These are phyloP conservation scores for Lobosporangium transversale DNA, from an alignment of 192 early-diverging fungal species.

Conservation along the genomic window DNA sequence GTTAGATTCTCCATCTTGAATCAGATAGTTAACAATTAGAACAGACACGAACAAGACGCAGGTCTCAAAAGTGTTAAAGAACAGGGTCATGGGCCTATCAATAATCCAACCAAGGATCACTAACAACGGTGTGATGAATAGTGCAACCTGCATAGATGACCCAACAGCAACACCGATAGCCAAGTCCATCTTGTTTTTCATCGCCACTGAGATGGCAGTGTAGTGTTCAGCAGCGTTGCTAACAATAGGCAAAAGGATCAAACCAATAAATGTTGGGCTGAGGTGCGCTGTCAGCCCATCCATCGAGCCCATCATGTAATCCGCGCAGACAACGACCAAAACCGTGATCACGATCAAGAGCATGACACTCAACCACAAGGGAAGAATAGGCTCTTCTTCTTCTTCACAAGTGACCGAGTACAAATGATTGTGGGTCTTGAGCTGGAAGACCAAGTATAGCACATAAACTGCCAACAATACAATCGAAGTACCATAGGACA, in stretches of 20 bases:
- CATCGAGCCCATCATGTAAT: constrained; percentile 83
- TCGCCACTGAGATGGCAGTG: constrained; percentile 83
- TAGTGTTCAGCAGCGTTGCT: constrained; percentile 84
- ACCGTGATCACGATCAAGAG: constrained; percentile 71
- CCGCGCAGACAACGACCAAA: constrained; percentile 80
- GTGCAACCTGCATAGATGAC: constrained; percentile 87
- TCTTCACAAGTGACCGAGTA: constrained; percentile 54
- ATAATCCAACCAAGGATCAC: constrained; percentile 87
- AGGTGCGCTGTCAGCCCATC: constrained; percentile 73
- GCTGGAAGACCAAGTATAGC: constrained; percentile 85
- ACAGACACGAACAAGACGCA: constrained; percentile 87
- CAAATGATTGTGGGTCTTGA: constrained; percentile 83
- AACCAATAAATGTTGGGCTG: constrained; percentile 87
- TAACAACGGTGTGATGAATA: constrained; percentile 77
- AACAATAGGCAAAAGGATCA: constrained; percentile 92
- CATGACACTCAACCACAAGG: constrained; percentile 63
- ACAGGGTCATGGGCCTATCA: constrained; percentile 75
- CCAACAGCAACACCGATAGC: constrained; percentile 82
- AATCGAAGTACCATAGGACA: constrained; percentile 75
- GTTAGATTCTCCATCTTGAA: constrained; percentile 88
- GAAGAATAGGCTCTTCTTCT: constrained; percentile 68
- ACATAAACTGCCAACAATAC: constrained; percentile 74
- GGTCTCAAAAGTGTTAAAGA: constrained; percentile 87
- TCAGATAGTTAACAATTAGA: constrained; percentile 82
- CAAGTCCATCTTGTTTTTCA: constrained; percentile 91